phyloP scores from a whole-genome alignment of 306 rosid species.

The Dalbergia oliveri region DNA sequence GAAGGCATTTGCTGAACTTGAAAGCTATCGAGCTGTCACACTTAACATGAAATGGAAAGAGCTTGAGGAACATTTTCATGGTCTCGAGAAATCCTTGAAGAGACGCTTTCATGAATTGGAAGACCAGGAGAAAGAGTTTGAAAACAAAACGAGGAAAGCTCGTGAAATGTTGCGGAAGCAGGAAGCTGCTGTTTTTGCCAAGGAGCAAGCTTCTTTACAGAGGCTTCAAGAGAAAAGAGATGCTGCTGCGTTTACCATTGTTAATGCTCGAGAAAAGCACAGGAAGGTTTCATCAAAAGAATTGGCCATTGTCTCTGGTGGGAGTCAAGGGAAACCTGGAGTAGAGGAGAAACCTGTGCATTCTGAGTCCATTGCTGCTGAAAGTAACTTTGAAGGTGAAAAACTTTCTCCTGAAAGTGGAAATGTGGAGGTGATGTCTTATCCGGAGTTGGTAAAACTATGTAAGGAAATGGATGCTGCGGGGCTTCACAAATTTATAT shows the following conservation, averaged over 20 bases:
- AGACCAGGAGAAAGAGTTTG: constrained; percentile 91
- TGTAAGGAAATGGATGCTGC: constrained; percentile 86
- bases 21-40: constrained; percentile 86
- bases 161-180: constrained; percentile 70
- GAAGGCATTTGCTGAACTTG: constrained; percentile 98
- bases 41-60: constrained; percentile 97
- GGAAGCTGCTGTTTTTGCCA: constrained; percentile 76
- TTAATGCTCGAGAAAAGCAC: constrained; percentile 71
- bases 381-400: constrained; percentile 52
- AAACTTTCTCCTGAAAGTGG: constrained; percentile 59
- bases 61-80: constrained; percentile 94
- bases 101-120: constrained; percentile 97
- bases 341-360: constrained; percentile 71
- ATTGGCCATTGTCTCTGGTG: constrained; percentile 56
- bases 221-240: constrained; percentile 87
- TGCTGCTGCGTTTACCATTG: constrained; percentile 79
- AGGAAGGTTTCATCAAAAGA: constrained; percentile 72
- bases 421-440: constrained; percentile 65
- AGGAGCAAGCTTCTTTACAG: constrained; percentile 79
- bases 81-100: constrained; percentile 94
- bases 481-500: constrained; percentile 95
- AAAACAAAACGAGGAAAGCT: constrained; percentile 73
- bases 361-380: constrained; percentile 58
- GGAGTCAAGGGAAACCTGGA: constrained; percentile 52
- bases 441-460: constrained; percentile 76